Percentiles rank a stretch among this genome's conserved stretches.
Evolutionary conservation across 352 stramenopile species (phyloP).

Genomic region (Blastocystis sp.): DNA sequence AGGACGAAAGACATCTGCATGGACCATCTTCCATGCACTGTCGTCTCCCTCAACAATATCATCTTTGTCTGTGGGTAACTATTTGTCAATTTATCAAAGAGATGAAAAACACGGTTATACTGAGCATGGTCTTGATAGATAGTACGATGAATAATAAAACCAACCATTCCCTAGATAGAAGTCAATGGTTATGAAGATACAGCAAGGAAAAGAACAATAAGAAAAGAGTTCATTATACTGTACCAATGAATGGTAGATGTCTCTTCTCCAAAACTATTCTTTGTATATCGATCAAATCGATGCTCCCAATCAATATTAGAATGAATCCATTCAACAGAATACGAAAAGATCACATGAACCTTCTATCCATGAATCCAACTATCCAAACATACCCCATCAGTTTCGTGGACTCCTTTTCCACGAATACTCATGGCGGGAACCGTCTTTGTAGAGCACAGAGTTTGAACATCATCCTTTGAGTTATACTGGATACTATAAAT

Average conservation of each 20-base stretch:
- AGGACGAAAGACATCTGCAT: constrained; percentile 95
- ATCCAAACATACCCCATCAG: constrained; percentile 9
- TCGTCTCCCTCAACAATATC: constrained; percentile 82
- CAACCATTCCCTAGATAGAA: constrained; percentile 81
- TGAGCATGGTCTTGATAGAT: constrained; percentile 91
- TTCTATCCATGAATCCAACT: constrained; percentile 10
- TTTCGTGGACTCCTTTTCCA: constrained; percentile 68
- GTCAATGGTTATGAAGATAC: not conserved
- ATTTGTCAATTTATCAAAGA: not conserved
- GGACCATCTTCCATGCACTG: constrained; percentile 96
- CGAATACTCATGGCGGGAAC: constrained; percentile 69
- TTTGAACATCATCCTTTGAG: not conserved
- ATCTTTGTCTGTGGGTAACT: constrained; percentile 84
- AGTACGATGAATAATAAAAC: constrained; percentile 94
- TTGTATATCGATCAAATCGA: constrained; percentile 97
- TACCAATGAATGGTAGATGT: constrained; percentile 92
- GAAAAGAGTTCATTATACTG: constrained; percentile 94
- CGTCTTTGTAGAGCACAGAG: not conserved
- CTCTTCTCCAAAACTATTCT: constrained; percentile 76
- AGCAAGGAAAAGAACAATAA: constrained; percentile 96
- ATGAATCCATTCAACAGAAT: constrained; percentile 92
- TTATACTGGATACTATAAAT: constrained; percentile 31
- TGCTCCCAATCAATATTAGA: constrained; percentile 90
- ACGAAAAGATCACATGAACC: constrained; percentile 78
- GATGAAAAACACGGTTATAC: constrained; percentile 82